These are phyloP conservation scores for Hamigera avellanea DNA, from an alignment of 495 filamentous ascomycete genomes.

Conservation along the genomic window DNA sequence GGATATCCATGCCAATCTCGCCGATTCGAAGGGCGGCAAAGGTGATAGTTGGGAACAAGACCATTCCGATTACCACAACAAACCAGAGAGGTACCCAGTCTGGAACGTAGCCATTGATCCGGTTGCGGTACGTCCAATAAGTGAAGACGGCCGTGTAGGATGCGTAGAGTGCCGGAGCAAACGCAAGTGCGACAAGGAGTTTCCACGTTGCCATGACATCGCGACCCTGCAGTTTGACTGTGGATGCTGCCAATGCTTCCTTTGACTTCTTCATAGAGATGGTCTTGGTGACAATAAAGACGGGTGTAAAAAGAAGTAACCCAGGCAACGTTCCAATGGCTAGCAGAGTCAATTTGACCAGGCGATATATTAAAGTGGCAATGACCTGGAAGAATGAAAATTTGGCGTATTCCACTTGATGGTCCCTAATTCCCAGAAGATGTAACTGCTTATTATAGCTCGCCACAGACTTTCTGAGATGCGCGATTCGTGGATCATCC, in stretches of 20 bases:
- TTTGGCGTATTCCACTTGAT: conserved; percentile 89
- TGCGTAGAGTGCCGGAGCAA: conserved; percentile 79
- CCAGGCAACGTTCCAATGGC: conserved; percentile 79
- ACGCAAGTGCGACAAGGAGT: conserved; percentile 77
- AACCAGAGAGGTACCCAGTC: conserved; percentile 69
- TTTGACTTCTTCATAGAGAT: conserved; percentile 87
- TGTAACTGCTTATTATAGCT: conserved; percentile 84
- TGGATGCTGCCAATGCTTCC: conserved; percentile 82
- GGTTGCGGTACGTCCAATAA: conserved; percentile 68
- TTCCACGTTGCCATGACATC: conserved; percentile 99
- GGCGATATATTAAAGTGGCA: conserved; percentile 65
- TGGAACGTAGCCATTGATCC: conserved; percentile 67
- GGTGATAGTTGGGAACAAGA: conserved; percentile 78
- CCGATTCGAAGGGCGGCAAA: conserved; percentile 93
- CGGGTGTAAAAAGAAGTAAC: conserved; percentile 73
- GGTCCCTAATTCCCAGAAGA: conserved; percentile 78
- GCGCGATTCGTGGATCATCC: conserved; percentile 74
- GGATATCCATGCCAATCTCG: conserved; percentile 94
- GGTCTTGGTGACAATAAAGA: conserved; percentile 80
- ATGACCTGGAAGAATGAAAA: conserved; percentile 66
- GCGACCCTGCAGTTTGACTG: conserved; percentile 84
- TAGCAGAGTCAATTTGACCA: conserved; percentile 63
- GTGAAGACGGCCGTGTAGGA: conserved; percentile 65
- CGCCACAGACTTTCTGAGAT: conserved; percentile 65
- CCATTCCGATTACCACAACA: conserved; percentile 58